Conservation (phyloP, 2,329 filamentous ascomycete species). For the Paecilomyces formosus region DNA sequence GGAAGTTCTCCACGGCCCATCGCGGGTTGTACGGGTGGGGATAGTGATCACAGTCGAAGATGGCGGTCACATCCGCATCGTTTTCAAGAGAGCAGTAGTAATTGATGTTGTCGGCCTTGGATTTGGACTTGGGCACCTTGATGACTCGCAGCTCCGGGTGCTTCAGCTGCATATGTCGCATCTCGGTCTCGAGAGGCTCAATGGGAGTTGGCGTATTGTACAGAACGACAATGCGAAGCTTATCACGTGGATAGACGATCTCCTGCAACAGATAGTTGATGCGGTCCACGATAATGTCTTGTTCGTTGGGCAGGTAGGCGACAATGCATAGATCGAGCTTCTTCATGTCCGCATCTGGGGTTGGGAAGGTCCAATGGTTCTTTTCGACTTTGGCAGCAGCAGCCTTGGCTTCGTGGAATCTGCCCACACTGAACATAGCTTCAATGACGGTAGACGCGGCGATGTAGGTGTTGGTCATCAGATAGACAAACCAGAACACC, state of each 20-base stretch:
- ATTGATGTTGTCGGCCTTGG: slow-evolving; percentile 46
- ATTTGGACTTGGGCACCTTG: slow-evolving; percentile 43
- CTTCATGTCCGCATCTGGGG: slow-evolving; percentile 31
- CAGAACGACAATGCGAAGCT: slow-evolving; percentile 41
- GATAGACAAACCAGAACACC: slow-evolving; percentile 40
- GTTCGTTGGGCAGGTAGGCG: slow-evolving; percentile 45
- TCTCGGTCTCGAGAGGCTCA: slow-evolving; percentile 35
- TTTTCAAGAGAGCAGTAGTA: slow-evolving; percentile 40
- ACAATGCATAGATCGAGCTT: slow-evolving; percentile 43
- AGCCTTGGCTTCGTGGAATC: slow-evolving; percentile 28
- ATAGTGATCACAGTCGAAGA: slow-evolving; percentile 46
- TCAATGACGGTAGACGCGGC: slow-evolving; percentile 36
- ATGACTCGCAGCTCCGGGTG: slow-evolving; percentile 38
- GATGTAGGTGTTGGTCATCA: slow-evolving; percentile 39
- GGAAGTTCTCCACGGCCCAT: slow-evolving; percentile 44
- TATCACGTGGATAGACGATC: slow-evolving; percentile 39
- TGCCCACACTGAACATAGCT: slow-evolving; percentile 32
- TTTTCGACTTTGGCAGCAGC: slow-evolving; percentile 29
- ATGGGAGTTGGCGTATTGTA: slow-evolving; percentile 41
- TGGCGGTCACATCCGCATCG: slow-evolving; percentile 39
- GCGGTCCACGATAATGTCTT: slow-evolving; percentile 44
- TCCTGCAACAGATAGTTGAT: slow-evolving; percentile 41
- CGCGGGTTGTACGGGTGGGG: slow-evolving; percentile 42
- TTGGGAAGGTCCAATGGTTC: slow-evolving; percentile 36
- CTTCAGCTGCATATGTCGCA: slow-evolving; percentile 28